These are phyloP conservation scores for Ustulina deusta DNA, from an alignment of 2,329 filamentous ascomycete species.

Conservation along the genomic window DNA sequence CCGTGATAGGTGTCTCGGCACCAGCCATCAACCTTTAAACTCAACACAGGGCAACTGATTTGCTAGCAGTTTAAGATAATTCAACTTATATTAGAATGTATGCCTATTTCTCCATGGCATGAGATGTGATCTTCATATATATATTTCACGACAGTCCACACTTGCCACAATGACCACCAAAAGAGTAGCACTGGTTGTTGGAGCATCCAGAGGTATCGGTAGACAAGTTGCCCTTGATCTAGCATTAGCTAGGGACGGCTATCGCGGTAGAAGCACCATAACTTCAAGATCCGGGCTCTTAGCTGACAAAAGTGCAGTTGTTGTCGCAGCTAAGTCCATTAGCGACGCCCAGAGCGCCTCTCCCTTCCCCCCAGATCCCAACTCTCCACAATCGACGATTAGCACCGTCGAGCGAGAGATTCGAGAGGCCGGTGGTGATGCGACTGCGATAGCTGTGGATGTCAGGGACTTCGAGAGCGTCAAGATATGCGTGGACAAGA, in stretches of 20 bases:
- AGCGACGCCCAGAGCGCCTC: conserved; percentile 68
- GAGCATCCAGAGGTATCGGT: conserved; percentile 84
- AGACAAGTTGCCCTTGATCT: conserved; percentile 83
- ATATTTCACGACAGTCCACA: neutral
- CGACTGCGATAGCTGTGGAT: conserved; percentile 76
- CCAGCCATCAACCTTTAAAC: neutral
- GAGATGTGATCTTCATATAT: conserved; percentile 9
- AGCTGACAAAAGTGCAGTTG: conserved; percentile 63
- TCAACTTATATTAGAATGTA: neutral
- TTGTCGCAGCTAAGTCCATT: conserved; percentile 81
- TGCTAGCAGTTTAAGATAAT: neutral
- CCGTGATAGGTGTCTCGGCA: neutral
- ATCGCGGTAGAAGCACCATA: conserved; percentile 67
- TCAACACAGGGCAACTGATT: neutral
- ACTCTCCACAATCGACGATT: conserved; percentile 80
- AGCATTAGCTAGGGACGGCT: conserved; percentile 77
- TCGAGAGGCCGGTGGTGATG: conserved; percentile 69
- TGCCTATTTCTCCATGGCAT: neutral
- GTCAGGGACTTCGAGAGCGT: conserved; percentile 74
- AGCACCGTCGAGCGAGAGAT: conserved; percentile 84
- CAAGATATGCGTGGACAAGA: conserved; percentile 67
- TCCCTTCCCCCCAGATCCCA: conserved; percentile 80
- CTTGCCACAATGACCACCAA: conserved; percentile 43
- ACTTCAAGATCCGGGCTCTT: neutral
- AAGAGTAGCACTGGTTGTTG: conserved; percentile 77